These are phyloP conservation scores for Histomonas meleagridis DNA, from an alignment of 208 protist genomes.

Conservation along the genomic window DNA sequence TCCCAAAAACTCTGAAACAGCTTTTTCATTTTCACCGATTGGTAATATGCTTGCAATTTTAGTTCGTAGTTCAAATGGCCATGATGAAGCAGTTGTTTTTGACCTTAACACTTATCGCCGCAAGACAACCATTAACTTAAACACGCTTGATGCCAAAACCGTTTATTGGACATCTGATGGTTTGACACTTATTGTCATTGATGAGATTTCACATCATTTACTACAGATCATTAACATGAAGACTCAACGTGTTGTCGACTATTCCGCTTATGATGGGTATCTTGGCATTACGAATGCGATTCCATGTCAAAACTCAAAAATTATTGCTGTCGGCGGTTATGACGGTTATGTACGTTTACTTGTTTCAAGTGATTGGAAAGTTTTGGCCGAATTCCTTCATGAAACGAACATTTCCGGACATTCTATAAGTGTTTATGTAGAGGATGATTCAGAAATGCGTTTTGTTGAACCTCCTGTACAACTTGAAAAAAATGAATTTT, in stretches of 20 bases:
- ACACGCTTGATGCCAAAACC: neutral
- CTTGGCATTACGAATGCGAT: neutral
- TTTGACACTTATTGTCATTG: neutral
- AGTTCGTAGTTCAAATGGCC: neutral
- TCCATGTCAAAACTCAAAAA: neutral
- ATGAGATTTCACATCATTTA: neutral
- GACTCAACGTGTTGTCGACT: neutral
- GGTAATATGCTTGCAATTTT: neutral
- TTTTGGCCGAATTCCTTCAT: neutral
- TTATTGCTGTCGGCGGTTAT: neutral
- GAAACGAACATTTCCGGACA: neutral
- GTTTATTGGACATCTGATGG: neutral
- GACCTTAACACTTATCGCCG: neutral
- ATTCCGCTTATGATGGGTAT: slow-evolving; percentile 26
- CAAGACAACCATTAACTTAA: neutral
- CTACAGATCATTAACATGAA: neutral
- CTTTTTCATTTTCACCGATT: neutral
- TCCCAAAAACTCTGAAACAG: neutral
- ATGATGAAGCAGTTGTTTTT: neutral
- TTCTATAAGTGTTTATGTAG: neutral
- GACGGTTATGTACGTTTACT: neutral
- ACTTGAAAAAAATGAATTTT: neutral
- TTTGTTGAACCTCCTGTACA: neutral
- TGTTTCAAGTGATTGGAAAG: neutral
- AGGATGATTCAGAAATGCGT: neutral